Conservation (phyloP, 331 rosid genomes). For the Cydonia oblonga region DNA sequence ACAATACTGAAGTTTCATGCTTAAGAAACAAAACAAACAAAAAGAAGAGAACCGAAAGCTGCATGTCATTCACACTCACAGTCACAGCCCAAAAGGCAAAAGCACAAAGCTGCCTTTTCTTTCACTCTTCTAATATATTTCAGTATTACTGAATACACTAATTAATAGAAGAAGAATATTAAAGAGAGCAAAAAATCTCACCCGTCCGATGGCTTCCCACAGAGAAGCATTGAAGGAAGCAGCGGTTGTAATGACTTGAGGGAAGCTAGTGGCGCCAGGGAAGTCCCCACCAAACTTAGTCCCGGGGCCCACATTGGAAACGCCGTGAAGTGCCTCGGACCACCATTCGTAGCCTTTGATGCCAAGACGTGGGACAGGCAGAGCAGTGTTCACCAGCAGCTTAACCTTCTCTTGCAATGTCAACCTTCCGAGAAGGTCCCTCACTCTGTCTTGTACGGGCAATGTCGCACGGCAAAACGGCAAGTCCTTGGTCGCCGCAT, state of each 20-base stretch:
- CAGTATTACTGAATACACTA: neutral
- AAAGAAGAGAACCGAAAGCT: neutral
- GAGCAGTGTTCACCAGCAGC: constrained; percentile 51
- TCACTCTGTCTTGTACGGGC: constrained; percentile 43
- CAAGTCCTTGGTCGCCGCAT: constrained; percentile 18
- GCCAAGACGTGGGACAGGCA: constrained; percentile 58
- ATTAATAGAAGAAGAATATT: neutral
- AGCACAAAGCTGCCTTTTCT: neutral
- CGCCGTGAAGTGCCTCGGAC: constrained; percentile 50
- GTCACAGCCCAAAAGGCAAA: neutral
- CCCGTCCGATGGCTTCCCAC: constrained; percentile 90
- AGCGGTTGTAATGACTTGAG: constrained; percentile 88
- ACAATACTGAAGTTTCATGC: neutral
- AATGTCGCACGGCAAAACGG: constrained; percentile 37
- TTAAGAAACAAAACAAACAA: neutral
- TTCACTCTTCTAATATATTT: neutral
- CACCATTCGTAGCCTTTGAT: constrained; percentile 81
- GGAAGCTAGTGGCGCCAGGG: constrained; percentile 77
- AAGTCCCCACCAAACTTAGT: constrained; percentile 44
- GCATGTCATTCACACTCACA: neutral
- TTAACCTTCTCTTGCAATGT: constrained; percentile 59
- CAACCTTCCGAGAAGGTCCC: constrained; percentile 55
- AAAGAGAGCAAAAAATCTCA: constrained; percentile 1
- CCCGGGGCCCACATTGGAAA: constrained; percentile 62
- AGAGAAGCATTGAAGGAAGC: constrained; percentile 76